Evolutionary conservation across 2,329 filamentous ascomycete genomes (phyloP).

Genomic region (Colletotrichum orchidophilum): DNA sequence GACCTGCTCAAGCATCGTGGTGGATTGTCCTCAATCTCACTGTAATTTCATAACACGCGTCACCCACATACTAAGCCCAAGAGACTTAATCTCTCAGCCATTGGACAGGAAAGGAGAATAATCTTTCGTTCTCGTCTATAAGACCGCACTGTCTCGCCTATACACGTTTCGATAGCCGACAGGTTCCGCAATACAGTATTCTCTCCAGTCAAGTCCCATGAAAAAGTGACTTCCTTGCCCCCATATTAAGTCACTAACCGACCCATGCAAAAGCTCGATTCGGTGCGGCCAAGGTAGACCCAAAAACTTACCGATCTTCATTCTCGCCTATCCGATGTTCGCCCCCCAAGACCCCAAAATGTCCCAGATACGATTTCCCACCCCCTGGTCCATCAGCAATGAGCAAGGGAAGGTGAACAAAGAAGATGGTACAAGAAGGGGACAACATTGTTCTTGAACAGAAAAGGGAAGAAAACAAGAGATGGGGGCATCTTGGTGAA

Average conservation of each 20-base stretch:
- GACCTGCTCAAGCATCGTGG: no score
- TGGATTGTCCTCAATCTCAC: no score
- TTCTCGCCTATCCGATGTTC: no score
- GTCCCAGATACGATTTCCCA: no score
- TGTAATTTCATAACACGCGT: no score
- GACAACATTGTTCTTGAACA: background rate
- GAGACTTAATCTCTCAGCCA: no score
- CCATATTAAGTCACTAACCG: background rate
- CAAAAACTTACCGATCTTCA: no score
- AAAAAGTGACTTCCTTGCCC: background rate
- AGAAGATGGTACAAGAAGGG: background rate
- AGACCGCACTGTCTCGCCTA: background rate
- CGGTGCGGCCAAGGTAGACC: no score
- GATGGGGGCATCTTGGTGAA: no score
- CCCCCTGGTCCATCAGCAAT: background rate
- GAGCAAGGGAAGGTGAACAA: background rate
- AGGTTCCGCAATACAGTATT: background rate
- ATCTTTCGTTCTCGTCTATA: background rate
- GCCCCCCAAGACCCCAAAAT: no score
- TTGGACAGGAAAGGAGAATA: background rate
- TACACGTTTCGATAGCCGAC: background rate
- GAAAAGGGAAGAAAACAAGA: background rate
- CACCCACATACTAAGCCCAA: no score
- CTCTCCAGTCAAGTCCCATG: background rate
- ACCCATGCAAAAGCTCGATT: no score